Evolutionary conservation across 129 eudicot genomes (phyloP), one percentile per base, ranked within the genome.

Genomic region (Arctium lappa): DNA sequence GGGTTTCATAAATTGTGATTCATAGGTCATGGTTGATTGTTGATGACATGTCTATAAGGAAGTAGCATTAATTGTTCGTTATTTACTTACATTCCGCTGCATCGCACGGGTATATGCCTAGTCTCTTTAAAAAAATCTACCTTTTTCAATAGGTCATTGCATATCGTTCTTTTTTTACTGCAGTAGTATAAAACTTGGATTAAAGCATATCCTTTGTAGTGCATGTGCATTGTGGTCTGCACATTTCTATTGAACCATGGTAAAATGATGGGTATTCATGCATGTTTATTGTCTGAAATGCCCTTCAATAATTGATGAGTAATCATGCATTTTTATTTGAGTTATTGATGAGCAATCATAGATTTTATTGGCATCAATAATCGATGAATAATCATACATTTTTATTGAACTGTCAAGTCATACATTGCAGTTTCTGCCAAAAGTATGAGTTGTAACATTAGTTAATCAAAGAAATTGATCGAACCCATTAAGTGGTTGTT

Each of bases 341-440:
- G 60, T 39, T 81, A 36, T 72, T 73, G 50, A 56, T 27, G 73
- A 37, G 30, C 78, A 80, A 80, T 50, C 36, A 48, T 72, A 33
- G 56, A 1, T 34, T 36, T 18, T 72, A 71, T 62, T 36, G 13
- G 63, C 73, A 29, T 75, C 80, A 75, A 82, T 66, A 12, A 82
- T n/a, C 56, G 34, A n/a, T 18, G 53, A 50, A 22, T 44, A 48
- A 65, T 65, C 71, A 65, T 65, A 65, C 69, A 63, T 63, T 6
- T 6, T 18, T n/a, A 22, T 63, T 63, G 69, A 63, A n/a, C 2
- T n/a, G 11, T 63, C 69, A 22, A 5, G 69, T 63, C 31, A 63
- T n/a, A 60, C 5, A 65, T 65, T 18, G 2, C 71, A 65, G 33
- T 16, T 22, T 53, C 66, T 16, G 29, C 66, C 27, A n/a, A 80